phyloP scores from a whole-genome alignment of 2,329 filamentous ascomycete genomes.

The Sarocladiaceae sp. region DNA sequence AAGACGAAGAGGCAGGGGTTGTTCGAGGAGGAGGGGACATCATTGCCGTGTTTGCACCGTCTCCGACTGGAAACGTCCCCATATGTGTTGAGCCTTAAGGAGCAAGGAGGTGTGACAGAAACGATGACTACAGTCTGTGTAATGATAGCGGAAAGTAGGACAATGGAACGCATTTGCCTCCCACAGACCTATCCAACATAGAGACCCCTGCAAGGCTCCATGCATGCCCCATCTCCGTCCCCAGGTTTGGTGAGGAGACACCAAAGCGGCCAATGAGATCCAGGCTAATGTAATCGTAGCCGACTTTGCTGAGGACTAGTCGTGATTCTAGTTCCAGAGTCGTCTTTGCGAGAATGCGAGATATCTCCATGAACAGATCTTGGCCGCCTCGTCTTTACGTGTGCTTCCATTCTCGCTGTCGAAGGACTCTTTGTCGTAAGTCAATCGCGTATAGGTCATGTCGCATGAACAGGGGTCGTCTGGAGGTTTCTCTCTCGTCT shows the following conservation, averaged over 20 bases:
- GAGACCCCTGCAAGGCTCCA: no score
- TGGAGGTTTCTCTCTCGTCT: neutral
- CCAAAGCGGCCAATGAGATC: neutral
- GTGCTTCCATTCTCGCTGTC: no score
- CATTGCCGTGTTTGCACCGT: neutral
- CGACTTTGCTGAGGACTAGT: no score
- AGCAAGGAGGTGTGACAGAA: neutral
- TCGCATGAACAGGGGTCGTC: neutral
- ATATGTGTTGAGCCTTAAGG: neutral
- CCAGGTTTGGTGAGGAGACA: neutral
- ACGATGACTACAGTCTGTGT: neutral
- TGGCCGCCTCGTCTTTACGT: no score
- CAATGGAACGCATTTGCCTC: no score
- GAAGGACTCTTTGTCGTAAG: no score
- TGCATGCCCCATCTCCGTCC: neutral
- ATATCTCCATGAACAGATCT: neutral
- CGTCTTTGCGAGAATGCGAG: neutral
- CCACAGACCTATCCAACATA: no score
- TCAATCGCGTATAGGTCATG: no score
- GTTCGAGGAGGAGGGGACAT: neutral
- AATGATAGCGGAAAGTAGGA: neutral
- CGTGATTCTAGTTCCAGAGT: no score
- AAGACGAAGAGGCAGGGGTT: neutral
- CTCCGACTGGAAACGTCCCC: neutral
- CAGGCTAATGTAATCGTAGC: no score